Evolutionary conservation across 2,329 filamentous ascomycete species (phyloP).

Genomic region (Aspergillus phoenicis): DNA sequence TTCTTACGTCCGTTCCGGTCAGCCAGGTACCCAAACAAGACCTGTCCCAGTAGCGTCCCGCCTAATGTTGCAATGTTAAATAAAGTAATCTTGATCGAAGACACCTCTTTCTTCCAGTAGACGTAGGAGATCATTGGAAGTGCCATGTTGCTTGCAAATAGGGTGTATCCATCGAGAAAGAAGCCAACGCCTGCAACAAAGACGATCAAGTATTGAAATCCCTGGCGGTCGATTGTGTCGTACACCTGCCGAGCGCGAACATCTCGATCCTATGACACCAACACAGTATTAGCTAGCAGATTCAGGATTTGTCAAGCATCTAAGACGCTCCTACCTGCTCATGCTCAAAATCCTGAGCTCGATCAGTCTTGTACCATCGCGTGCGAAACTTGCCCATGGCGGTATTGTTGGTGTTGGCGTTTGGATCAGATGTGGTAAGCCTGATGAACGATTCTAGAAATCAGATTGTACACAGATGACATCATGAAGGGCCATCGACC

Average conservation of each 20-base stretch:
- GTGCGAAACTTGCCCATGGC: constrained; percentile 39
- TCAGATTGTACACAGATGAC: neutral
- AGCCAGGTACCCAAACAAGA: constrained; percentile 51
- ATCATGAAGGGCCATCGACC: constrained; percentile 2
- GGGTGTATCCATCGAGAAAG: constrained; percentile 52
- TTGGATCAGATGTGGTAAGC: neutral
- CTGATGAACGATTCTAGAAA: neutral
- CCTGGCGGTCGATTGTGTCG: constrained; percentile 48
- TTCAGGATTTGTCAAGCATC: neutral
- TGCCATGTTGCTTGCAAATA: constrained; percentile 56
- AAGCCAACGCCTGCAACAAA: constrained; percentile 54
- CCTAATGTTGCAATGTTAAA: constrained; percentile 52
- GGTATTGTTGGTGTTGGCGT: neutral
- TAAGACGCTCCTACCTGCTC: constrained; percentile 34
- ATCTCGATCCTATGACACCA: constrained; percentile 40
- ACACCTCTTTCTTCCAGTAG: constrained; percentile 48
- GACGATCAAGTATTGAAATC: constrained; percentile 48
- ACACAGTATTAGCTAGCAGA: neutral
- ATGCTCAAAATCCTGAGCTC: constrained; percentile 48
- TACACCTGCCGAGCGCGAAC: constrained; percentile 49
- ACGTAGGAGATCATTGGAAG: constrained; percentile 52
- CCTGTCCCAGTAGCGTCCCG: constrained; percentile 52
- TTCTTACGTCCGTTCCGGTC: constrained; percentile 53
- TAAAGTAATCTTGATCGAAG: constrained; percentile 38
- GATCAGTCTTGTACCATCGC: constrained; percentile 47